phyloP scores from a whole-genome alignment of 2,329 filamentous ascomycete genomes.

The Paracoccidioides lutzii region DNA sequence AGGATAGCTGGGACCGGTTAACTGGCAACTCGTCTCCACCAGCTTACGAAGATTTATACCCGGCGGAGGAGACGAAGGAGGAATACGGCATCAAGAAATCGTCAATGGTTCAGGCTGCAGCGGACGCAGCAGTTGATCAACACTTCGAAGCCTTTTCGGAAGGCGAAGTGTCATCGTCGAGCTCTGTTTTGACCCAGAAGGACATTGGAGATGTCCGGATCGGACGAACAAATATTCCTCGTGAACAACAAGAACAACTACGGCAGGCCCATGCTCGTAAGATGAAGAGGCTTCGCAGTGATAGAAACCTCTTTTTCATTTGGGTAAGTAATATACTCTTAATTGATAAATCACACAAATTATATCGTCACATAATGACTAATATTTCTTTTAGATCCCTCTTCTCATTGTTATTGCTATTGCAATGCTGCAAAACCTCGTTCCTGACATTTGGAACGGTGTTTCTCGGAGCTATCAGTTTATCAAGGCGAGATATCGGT shows the following conservation, averaged over 20 bases:
- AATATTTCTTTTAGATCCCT: conserved; percentile 31
- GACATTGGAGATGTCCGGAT: conserved; percentile 31
- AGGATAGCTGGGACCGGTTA: conserved; percentile 51
- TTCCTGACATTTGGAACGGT: conserved; percentile 30
- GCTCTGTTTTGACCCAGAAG: conserved; percentile 11
- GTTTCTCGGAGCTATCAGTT: conserved; percentile 27
- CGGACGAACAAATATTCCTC: conserved; percentile 30
- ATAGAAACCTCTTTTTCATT: conserved; percentile 41
- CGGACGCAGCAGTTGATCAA: conserved; percentile 33
- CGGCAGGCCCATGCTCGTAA: conserved; percentile 34
- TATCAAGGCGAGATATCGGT: conserved; percentile 16
- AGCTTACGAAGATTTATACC: conserved; percentile 69
- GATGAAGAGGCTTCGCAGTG: conserved; percentile 37
- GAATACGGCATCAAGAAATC: conserved; percentile 33
- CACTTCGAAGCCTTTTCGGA: conserved; percentile 29
- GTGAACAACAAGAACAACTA: conserved; percentile 35
- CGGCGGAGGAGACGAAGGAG: conserved; percentile 28
- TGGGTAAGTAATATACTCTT: conserved; percentile 32
- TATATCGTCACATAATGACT: background rate
- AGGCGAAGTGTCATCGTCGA: conserved; percentile 1
- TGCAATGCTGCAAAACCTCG: conserved; percentile 33
- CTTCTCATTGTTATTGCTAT: conserved; percentile 34
- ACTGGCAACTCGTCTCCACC: conserved; percentile 48
- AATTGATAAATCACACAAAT: background rate
- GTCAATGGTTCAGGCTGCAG: conserved; percentile 30